Evolutionary conservation across 2,329 filamentous ascomycete genomes (phyloP), one percentile per base, ranked within the genome.

Genomic region (Trichoderma cornu-damae): DNA sequence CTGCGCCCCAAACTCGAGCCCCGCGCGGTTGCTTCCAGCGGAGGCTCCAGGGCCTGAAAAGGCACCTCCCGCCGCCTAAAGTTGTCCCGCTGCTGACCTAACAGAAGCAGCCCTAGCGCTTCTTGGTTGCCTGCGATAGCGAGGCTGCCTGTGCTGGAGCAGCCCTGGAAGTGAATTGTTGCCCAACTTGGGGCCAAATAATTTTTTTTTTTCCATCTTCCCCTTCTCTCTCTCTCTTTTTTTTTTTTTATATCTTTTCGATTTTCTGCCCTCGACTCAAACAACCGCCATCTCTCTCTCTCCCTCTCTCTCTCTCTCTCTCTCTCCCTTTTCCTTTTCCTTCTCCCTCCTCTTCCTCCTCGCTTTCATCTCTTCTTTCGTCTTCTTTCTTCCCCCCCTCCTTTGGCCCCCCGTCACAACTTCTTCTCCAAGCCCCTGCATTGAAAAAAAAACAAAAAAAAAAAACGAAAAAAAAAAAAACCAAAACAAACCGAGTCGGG

Each of bases 11-110:
- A n/a, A n/a, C n/a, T n/a, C n/a, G n/a, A n/a, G n/a, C n/a, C n/a
- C n/a, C n/a, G n/a, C n/a, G n/a, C n/a, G n/a, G n/a, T n/a, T 8
- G 22, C 40, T 44, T 12, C n/a, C 30, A 44, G 50, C 20, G 42
- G 51, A 55, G 51, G 42, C 51, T 46, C 42, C 42, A 55, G 51
- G 35, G 51, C 40, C n/a, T n/a, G 22, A 20, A 16, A 22, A 55
- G 12, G n/a, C 40, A n/a, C n/a, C n/a, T n/a, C n/a, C n/a, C n/a
- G n/a, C n/a, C n/a, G 24, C 51, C 28, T 12, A 24, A 18, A 14
- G 16, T 44, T 30, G 22, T 14, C 34, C 16, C 28, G 44, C 44
- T 14, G 28, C 44, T 22, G 34, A 28, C 42, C 24, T n/a, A 44
- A 16, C 42, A 14, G 24, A 44, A 30, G n/a, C 16, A 38, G 32